Evolutionary conservation across 2,329 filamentous ascomycete genomes (phyloP).

Genomic region (Leptographium wingfieldii): DNA sequence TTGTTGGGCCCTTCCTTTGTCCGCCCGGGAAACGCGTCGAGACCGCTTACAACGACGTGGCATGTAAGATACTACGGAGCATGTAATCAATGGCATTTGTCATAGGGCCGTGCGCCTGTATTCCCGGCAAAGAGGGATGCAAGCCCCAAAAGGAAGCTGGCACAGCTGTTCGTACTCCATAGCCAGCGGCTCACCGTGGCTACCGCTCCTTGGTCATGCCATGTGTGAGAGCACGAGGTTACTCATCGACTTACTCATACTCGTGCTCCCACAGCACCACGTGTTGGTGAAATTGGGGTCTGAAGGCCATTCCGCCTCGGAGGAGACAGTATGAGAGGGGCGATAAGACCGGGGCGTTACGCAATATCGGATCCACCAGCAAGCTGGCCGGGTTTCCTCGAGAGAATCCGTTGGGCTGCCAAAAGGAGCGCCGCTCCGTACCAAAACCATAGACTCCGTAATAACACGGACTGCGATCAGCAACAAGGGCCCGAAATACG

Average conservation of each 20-base stretch:
- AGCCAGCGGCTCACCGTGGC: too few species aligned
- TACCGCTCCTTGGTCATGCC: neutral
- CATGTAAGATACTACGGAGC: neutral
- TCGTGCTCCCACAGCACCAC: neutral
- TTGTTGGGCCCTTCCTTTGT: too few species aligned
- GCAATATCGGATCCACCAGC: neutral
- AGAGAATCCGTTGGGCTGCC: neutral
- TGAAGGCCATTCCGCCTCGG: neutral
- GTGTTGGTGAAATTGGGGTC: neutral
- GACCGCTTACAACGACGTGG: too few species aligned
- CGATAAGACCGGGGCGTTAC: neutral
- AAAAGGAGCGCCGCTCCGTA: neutral
- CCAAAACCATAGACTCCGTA: neutral
- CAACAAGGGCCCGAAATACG: neutral
- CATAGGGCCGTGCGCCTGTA: neutral
- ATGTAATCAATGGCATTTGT: neutral
- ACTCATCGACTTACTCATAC: neutral
- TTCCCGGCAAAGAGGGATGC: neutral
- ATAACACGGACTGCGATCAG: neutral
- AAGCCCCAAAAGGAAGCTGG: too few species aligned
- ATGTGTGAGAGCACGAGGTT: neutral
- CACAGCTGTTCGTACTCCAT: neutral
- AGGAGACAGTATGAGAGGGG: neutral
- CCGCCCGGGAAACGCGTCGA: too few species aligned
- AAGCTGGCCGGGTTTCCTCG: neutral